These are phyloP conservation scores for Oemleria cerasiformis DNA, from an alignment of 306 rosid genomes.

Conservation along the genomic window DNA sequence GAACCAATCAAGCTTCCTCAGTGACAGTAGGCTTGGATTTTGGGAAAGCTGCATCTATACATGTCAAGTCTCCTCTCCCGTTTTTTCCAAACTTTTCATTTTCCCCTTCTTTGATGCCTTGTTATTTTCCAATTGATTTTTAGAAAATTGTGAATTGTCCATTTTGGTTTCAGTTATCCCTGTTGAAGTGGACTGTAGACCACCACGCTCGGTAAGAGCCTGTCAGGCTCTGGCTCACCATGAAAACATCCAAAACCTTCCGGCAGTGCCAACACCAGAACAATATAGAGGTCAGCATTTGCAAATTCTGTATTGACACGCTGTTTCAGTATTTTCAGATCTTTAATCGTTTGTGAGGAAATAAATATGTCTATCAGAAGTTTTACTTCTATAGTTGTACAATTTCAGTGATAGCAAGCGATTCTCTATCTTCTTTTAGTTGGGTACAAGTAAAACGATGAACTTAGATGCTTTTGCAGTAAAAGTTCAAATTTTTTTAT, in stretches of 20 bases:
- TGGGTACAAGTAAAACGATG: not conserved
- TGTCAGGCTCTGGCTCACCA: constrained; percentile 18
- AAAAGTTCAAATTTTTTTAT: not conserved
- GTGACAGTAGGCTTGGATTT: constrained; percentile 47
- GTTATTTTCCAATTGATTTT: not conserved
- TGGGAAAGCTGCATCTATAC: constrained; percentile 44
- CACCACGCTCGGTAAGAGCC: constrained; percentile 23
- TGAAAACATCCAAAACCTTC: constrained; percentile 20
- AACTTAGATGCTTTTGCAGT: not conserved
- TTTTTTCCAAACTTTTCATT: not conserved
- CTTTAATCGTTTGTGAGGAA: not conserved
- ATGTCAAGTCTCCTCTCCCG: not conserved
- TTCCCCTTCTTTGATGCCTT: not conserved
- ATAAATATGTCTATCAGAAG: not conserved
- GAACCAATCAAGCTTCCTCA: constrained; percentile 38
- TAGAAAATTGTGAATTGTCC: not conserved
- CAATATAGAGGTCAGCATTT: constrained; percentile 4
- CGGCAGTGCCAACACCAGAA: not conserved
- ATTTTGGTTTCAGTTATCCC: constrained; percentile 38
- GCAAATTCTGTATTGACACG: not conserved
- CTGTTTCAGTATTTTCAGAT: not conserved
- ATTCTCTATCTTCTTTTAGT: not conserved
- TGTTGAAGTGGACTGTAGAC: constrained; percentile 21
- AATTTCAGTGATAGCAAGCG: not conserved
- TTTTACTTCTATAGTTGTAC: not conserved